Conservation (phyloP, 2,329 filamentous ascomycete genomes). For the Sarocladium kiliense region DNA sequence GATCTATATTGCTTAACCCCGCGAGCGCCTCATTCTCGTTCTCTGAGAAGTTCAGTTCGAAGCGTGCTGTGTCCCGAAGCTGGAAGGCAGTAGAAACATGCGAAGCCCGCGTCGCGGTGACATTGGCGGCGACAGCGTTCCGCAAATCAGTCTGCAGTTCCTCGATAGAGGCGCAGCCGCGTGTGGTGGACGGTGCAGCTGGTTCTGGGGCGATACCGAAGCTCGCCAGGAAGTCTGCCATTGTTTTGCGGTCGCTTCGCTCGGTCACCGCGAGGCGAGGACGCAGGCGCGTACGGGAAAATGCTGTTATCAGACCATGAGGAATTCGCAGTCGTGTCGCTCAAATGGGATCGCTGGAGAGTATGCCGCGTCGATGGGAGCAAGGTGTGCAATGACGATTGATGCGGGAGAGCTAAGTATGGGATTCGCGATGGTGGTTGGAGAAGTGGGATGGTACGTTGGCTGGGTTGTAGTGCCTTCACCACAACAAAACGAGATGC, state of each 20-base stretch:
- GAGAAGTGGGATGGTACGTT: no score
- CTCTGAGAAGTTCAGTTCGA: conserved; percentile 34
- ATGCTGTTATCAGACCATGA: no score
- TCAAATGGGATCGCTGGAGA: no score
- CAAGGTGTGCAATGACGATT: no score
- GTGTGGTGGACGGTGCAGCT: conserved; percentile 16
- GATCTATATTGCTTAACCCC: conserved; percentile 27
- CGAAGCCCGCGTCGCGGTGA: conserved; percentile 42
- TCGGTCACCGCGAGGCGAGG: background rate
- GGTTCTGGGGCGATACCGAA: conserved; percentile 24
- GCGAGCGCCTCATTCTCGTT: conserved; percentile 30
- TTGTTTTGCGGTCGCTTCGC: conserved; percentile 13
- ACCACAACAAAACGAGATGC: no score
- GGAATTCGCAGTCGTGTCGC: no score
- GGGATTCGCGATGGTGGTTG: no score
- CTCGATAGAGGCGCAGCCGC: conserved; percentile 29
- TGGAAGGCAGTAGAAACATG: conserved; percentile 43
- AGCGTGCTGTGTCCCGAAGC: conserved; percentile 37
- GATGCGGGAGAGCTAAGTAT: no score
- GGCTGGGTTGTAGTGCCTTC: no score
- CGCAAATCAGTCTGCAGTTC: conserved; percentile 44
- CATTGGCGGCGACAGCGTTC: conserved; percentile 33
- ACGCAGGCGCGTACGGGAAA: background rate
- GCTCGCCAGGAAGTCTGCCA: conserved; percentile 34
- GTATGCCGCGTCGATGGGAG: no score